Conservation (phyloP, 202 grass and related monocot genomes). For the Thinopyrum obtusiflorum region DNA sequence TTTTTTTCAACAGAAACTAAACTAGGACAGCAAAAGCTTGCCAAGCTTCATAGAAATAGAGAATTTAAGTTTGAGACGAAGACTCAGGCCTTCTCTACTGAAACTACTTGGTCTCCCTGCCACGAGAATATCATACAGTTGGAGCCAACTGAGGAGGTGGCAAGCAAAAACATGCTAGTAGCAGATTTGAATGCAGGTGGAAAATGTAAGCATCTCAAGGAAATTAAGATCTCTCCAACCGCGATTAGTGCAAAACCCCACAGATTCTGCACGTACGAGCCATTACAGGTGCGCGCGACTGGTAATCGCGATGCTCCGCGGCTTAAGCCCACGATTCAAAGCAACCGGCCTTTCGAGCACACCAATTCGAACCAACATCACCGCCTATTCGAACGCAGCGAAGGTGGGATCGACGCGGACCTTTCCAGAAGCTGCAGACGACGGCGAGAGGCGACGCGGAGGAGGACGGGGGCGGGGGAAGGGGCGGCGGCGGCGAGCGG, state of each 20-base stretch:
- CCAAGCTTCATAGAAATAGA: background rate
- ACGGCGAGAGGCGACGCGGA: constrained; percentile 70
- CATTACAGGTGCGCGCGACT: background rate
- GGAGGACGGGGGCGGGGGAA: constrained; percentile 40
- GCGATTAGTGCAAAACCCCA: background rate
- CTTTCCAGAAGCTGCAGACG: constrained; percentile 94
- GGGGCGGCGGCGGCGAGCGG: constrained; percentile 47
- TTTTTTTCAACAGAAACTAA: background rate
- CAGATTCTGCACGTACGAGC: background rate
- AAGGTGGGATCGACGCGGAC: constrained; percentile 29
- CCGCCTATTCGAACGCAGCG: background rate
- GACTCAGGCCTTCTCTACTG: background rate
- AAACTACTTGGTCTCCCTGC: background rate
- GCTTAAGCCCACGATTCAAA: background rate
- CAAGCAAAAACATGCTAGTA: background rate
- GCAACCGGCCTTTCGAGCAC: background rate
- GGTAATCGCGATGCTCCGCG: background rate
- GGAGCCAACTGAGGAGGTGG: background rate
- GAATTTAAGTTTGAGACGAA: background rate
- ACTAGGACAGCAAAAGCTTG: background rate
- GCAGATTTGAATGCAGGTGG: background rate
- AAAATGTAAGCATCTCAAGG: constrained; percentile 22
- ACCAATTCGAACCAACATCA: background rate
- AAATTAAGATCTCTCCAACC: background rate
- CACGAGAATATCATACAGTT: background rate